These are phyloP conservation scores for Quercus phellos DNA, from an alignment of 331 rosid species.

Conservation along the genomic window DNA sequence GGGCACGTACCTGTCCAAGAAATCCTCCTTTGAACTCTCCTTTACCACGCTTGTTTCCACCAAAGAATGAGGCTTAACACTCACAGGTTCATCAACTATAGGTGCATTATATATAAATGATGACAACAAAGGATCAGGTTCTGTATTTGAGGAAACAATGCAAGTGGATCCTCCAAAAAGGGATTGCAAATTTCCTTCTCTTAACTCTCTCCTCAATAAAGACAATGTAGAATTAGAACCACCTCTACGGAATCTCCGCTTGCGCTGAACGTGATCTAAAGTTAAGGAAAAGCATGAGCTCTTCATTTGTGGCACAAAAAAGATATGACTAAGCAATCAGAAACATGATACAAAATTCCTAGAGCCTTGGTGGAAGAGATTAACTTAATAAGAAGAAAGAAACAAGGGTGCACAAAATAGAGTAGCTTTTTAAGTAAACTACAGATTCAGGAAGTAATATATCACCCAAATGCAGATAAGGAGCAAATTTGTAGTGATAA, in stretches of 20 bases:
- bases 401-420: not conserved
- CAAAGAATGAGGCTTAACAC: slow-evolving; percentile 29
- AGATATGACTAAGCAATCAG: not conserved
- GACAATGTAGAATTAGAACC: slow-evolving; percentile 66
- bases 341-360: not conserved
- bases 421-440: not conserved
- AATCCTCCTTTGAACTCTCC: slow-evolving; percentile 39
- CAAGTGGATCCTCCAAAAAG: slow-evolving; percentile 76
- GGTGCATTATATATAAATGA: slow-evolving; percentile 70
- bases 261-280: slow-evolving; percentile 72
- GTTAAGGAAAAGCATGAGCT: slow-evolving; percentile 47
- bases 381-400: not conserved
- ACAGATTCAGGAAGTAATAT: not conserved
- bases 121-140: slow-evolving; percentile 75
- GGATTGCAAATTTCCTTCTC: slow-evolving; percentile 73
- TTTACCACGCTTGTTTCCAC: slow-evolving; percentile 34
- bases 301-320: not conserved
- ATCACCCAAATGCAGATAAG: not conserved
- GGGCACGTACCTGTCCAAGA: slow-evolving; percentile 46
- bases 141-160: slow-evolving; percentile 47
- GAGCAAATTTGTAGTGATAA: not conserved
- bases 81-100: slow-evolving; percentile 34
- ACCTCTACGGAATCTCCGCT: slow-evolving; percentile 59
- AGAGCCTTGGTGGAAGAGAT: not conserved
- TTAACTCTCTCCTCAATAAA: slow-evolving; percentile 65